Evolutionary conservation across 352 stramenopile genomes (phyloP), one percentile per base, ranked within the genome.

Genomic region (Phytophthora ramorum): DNA sequence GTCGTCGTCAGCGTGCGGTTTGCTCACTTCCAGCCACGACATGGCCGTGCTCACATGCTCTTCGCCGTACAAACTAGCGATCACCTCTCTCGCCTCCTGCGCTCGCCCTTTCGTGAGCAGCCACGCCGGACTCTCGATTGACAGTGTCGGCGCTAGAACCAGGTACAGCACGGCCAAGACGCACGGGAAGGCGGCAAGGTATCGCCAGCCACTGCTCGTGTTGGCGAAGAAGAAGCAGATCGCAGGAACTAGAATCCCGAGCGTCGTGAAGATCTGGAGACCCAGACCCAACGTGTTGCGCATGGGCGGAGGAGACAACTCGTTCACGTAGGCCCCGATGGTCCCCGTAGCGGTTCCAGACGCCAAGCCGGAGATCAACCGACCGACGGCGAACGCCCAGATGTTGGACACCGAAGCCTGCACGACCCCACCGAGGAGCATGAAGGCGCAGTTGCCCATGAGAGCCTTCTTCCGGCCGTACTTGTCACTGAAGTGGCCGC

Each of bases 131-230:
- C 40, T 56, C 43, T 67, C 59, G 16, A 62, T 40, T 28, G 43
- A 61, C 49, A 68, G 44, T 4, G 68, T 87, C 14, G 65, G 73
- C 35, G 78, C 66, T 9, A 78, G 40, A 16, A 72, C 40, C 34
- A 87, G 49, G 50, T 84, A 79, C 35, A 83, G 50, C 0, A 46
- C 67, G 0, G 63, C 69, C 13, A 89, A 62, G 20, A 85, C 40
- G 43, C 47, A 43, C 28, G 50, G 50, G 59, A 68, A 68, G 17
- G 49, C 59, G 32, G 59, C 44, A 43, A 63, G 53, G 53, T 61
- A 61, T 12, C 53, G 53, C 53, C 53, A 61, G 28, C 53, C 53
- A 40, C 26, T 46, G 53, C 53, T 61, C 41, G 53, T 61, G 53
- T 61, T 61, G 26, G 53, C 53, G 53, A 61, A 28, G 24, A 28